Conservation (phyloP, 2,329 filamentous ascomycete species). For the Neoscytalidium dimidiatum region DNA sequence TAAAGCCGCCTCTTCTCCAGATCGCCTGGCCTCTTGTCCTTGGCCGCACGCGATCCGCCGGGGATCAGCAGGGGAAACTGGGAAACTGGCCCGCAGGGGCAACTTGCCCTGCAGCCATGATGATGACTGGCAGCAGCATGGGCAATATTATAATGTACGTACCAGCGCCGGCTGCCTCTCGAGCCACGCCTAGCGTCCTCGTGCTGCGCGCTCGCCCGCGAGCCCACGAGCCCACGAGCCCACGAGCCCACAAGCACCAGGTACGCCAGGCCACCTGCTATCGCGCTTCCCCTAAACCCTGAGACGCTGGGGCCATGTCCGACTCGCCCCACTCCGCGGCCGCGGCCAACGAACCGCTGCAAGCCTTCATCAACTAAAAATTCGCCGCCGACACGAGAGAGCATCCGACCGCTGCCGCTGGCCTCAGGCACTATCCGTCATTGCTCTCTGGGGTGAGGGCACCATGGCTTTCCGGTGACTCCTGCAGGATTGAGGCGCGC, state of each 20-base stretch:
- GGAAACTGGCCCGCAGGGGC: too few relatives aligned
- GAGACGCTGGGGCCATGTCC: neutral
- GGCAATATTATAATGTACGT: neutral
- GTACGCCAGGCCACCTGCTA: neutral
- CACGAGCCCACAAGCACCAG: neutral
- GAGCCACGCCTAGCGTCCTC: neutral
- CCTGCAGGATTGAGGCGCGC: neutral
- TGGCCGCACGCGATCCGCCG: conserved; percentile 7
- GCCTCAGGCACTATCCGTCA: neutral
- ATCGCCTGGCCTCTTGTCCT: neutral
- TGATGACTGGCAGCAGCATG: neutral
- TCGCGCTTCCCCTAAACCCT: neutral
- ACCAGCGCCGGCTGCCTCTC: neutral
- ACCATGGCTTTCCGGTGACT: neutral
- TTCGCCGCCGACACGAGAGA: neutral
- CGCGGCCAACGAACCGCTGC: neutral
- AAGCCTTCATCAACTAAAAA: neutral
- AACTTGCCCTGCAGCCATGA: neutral
- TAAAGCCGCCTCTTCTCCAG: neutral
- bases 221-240: too few relatives aligned
- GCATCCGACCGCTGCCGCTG: neutral
- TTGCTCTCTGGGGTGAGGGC: neutral
- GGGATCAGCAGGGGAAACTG: conserved; percentile 14
- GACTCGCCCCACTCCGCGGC: neutral
- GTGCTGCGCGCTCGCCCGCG: too few relatives aligned